Conservation (phyloP, 768 basidiomycete species). For the Mycena filopes region DNA sequence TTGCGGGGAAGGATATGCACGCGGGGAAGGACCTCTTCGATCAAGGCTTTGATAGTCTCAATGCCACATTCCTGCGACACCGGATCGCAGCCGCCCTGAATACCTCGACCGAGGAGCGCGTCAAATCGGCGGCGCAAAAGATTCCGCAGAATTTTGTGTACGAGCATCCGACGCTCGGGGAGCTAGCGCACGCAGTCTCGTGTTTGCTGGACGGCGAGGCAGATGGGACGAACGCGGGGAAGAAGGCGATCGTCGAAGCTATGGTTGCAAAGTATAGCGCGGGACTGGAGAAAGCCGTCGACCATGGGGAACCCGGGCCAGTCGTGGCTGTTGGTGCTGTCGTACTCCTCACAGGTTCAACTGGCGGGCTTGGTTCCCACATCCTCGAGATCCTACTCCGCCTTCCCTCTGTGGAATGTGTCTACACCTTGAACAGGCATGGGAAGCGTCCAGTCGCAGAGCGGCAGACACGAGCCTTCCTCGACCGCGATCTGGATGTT, state of each 20-base stretch:
- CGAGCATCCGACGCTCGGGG: slow-evolving; percentile 30
- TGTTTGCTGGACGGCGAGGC: not conserved
- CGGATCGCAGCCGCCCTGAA: slow-evolving; percentile 47
- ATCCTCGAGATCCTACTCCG: slow-evolving; percentile 43
- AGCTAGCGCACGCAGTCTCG: slow-evolving; percentile 18
- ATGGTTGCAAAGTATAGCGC: slow-evolving; percentile 25
- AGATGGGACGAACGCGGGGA: not conserved
- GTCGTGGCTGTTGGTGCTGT: slow-evolving; percentile 24
- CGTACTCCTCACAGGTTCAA: slow-evolving; percentile 55
- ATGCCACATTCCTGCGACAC: slow-evolving; percentile 49
- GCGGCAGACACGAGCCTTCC: slow-evolving; percentile 45
- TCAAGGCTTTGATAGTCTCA: slow-evolving; percentile 50
- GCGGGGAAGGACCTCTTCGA: slow-evolving; percentile 41
- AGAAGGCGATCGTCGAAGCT: slow-evolving; percentile 3
- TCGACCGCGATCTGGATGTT: slow-evolving; percentile 45
- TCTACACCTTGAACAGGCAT: slow-evolving; percentile 47
- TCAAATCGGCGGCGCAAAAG: not conserved
- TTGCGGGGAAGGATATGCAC: slow-evolving; percentile 21
- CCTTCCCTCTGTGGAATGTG: slow-evolving; percentile 33
- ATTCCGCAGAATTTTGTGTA: slow-evolving; percentile 32
- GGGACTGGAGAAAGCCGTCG: slow-evolving; percentile 1
- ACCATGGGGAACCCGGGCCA: not conserved
- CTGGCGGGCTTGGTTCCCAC: slow-evolving; percentile 53
- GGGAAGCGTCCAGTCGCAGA: slow-evolving; percentile 21
- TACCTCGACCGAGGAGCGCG: not conserved